phyloP scores from a whole-genome alignment of 352 stramenopile species.

The Globisporangium echinulatum region DNA sequence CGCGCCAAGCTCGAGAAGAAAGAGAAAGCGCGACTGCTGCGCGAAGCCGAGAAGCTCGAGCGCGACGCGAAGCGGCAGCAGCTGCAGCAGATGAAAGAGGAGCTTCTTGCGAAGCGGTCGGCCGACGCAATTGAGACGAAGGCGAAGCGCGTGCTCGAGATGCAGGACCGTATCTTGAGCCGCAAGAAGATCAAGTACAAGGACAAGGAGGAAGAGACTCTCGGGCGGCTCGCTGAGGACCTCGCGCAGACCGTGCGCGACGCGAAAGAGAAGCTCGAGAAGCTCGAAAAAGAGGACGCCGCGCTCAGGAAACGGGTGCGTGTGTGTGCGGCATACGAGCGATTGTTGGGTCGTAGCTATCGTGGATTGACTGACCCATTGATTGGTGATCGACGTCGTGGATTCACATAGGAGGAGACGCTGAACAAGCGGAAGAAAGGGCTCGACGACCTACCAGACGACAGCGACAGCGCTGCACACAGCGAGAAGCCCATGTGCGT shows the following conservation, averaged over 20 bases:
- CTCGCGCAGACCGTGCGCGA: slow-evolving; percentile 67
- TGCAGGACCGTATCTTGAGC: slow-evolving; percentile 83
- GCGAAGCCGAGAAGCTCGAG: slow-evolving; percentile 78
- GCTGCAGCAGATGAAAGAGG: slow-evolving; percentile 66
- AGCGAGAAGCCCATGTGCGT: slow-evolving; percentile 69
- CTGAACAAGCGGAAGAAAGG: slow-evolving; percentile 78
- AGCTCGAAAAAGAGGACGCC: slow-evolving; percentile 83
- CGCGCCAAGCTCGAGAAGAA: slow-evolving; percentile 69
- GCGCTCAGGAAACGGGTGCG: slow-evolving; percentile 54
- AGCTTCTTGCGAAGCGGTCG: slow-evolving; percentile 62
- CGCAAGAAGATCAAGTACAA: slow-evolving; percentile 88
- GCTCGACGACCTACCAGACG: slow-evolving; percentile 41
- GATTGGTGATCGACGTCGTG: too few species aligned
- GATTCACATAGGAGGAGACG: slow-evolving; percentile 39
- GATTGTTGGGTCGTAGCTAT: background rate
- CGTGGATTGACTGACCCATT: background rate
- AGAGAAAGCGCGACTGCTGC: slow-evolving; percentile 68
- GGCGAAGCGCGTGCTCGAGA: slow-evolving; percentile 79
- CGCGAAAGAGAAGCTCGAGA: slow-evolving; percentile 79
- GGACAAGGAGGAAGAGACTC: slow-evolving; percentile 84
- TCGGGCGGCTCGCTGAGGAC: slow-evolving; percentile 73
- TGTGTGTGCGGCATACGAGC: background rate
- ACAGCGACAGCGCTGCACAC: slow-evolving; percentile 19
- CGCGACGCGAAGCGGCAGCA: slow-evolving; percentile 58
- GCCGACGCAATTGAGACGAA: slow-evolving; percentile 80